These are phyloP conservation scores for Rhynchosporium agropyri DNA, from an alignment of 2,329 filamentous ascomycete species.

Conservation along the genomic window DNA sequence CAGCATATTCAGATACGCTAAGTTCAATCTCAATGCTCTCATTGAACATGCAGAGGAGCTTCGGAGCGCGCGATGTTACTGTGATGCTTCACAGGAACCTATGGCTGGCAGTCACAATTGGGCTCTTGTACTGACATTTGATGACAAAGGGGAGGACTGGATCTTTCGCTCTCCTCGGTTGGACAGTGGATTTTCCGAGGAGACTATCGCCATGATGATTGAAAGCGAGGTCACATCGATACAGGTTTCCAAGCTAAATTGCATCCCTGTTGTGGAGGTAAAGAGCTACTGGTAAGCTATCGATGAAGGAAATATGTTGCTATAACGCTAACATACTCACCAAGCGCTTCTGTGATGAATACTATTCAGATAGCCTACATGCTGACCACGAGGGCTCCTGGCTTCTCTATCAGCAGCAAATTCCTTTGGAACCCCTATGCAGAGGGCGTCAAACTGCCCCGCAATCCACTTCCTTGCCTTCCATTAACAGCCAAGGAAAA, in stretches of 20 bases:
- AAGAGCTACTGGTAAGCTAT: conserved; percentile 9
- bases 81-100: conserved; percentile 10
- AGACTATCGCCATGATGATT: conserved; percentile 4
- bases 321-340: conserved; percentile 3
- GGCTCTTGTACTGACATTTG: conserved; percentile 8
- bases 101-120: conserved; percentile 9
- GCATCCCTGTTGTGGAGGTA: conserved; percentile 6
- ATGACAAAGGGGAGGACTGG: neutral
- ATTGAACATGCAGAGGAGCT: conserved; percentile 7
- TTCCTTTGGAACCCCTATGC: conserved; percentile 7
- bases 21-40: conserved; percentile 2
- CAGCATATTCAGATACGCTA: conserved; percentile 2
- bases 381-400: conserved; percentile 1
- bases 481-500: conserved; percentile 2
- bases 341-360: conserved; percentile 1
- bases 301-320: conserved; percentile 2
- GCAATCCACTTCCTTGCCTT: conserved; percentile 5
- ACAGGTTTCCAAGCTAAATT: conserved; percentile 10
- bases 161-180: conserved; percentile 4
- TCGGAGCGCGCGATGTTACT: neutral
- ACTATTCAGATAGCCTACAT: conserved; percentile 1
- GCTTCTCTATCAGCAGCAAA: conserved; percentile 8
- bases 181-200: conserved; percentile 1
- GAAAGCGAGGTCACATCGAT: conserved; percentile 8
- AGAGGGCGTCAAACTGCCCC: conserved; percentile 5